Conservation (phyloP, 495 filamentous ascomycete genomes). For the Saxophila tyrrhenica region DNA sequence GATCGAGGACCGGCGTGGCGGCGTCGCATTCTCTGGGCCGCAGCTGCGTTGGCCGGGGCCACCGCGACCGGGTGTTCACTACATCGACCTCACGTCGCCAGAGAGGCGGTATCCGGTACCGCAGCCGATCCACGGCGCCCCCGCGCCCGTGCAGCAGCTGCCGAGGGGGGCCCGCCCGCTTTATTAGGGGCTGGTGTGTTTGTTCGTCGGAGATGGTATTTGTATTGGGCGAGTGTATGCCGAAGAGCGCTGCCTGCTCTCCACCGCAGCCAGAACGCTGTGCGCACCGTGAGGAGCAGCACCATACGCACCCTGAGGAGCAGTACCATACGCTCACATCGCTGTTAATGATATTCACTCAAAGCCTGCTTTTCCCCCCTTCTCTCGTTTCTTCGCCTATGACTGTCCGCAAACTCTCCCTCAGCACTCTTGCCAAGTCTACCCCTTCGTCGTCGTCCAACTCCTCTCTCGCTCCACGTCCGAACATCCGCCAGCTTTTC, state of each 20-base stretch:
- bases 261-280: no score
- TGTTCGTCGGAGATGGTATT: neutral
- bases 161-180: neutral
- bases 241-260: neutral
- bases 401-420: conserved; percentile 34
- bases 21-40: neutral
- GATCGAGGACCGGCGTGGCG: neutral
- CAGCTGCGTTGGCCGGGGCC: neutral
- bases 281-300: neutral
- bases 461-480: conserved; percentile 66
- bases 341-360: neutral
- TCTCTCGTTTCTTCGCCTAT: conserved; percentile 26
- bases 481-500: conserved; percentile 73
- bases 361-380: neutral
- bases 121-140: conserved; percentile 13
- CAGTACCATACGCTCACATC: no score
- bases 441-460: conserved; percentile 76
- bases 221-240: neutral
- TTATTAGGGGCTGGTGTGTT: neutral
- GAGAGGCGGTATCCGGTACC: neutral
- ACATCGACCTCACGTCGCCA: neutral
- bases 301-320: neutral
- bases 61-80: no score
- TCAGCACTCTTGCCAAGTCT: conserved; percentile 48
- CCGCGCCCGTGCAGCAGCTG: conserved; percentile 12